These are phyloP conservation scores for Rhynchosporium graminicola DNA, from an alignment of 2,329 filamentous ascomycete species.

Conservation along the genomic window DNA sequence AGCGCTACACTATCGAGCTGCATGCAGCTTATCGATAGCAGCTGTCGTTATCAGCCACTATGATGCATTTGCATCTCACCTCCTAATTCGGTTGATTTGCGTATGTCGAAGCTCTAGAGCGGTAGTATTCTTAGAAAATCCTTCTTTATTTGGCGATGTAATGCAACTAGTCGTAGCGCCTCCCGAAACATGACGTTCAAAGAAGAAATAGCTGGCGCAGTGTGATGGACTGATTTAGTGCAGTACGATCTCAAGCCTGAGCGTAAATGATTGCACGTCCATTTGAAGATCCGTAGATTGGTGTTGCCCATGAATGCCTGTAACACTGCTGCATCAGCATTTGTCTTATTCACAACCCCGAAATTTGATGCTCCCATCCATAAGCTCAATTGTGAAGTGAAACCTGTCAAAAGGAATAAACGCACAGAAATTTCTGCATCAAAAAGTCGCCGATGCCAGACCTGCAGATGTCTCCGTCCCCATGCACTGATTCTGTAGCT, in stretches of 20 bases:
- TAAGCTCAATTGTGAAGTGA: too few species aligned
- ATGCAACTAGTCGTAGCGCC: not conserved
- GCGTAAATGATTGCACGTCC: too few species aligned
- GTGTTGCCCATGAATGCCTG: too few species aligned
- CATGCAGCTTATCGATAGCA: slow-evolving; percentile 27
- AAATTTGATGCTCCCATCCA: too few species aligned
- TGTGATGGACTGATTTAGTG: too few species aligned
- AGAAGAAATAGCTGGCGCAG: too few species aligned
- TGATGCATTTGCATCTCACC: not conserved
- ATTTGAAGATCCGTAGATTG: too few species aligned
- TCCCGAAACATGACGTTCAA: too few species aligned
- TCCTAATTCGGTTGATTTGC: not conserved
- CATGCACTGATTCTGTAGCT: not conserved
- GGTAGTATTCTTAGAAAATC: not conserved
- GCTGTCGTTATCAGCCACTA: slow-evolving; percentile 6
- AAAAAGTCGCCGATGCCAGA: not conserved
- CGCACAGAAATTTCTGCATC: not conserved
- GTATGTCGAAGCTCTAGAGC: not conserved
- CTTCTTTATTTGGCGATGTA: slow-evolving; percentile 1
- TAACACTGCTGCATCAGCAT: too few species aligned
- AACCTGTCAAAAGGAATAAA: too few species aligned
- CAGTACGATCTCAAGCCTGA: too few species aligned
- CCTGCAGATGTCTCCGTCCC: not conserved
- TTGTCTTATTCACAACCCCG: too few species aligned
- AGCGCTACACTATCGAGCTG: slow-evolving; percentile 6